These are phyloP conservation scores for Babjeviella inositovora DNA, from an alignment of 805 yeast genomes.

Conservation along the genomic window DNA sequence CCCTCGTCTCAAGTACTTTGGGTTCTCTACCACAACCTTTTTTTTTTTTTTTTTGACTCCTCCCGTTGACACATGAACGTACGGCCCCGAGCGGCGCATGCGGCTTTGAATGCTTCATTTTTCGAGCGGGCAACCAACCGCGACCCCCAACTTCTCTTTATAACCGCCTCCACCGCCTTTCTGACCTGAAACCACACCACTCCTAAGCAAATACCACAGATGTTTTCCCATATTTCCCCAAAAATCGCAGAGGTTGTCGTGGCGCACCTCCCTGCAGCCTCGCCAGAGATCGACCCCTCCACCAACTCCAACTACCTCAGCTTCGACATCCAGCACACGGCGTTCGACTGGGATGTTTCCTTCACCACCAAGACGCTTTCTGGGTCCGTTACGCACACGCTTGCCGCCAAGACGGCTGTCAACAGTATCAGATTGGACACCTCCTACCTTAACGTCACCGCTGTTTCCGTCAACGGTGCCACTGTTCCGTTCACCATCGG, in stretches of 20 bases:
- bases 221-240: constrained; percentile 3
- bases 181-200: too few species aligned
- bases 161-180: too few species aligned
- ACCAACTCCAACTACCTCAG: constrained; percentile 57
- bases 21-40: too few species aligned
- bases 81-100: too few species aligned
- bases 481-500: constrained; percentile 14
- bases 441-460: constrained; percentile 34
- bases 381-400: constrained; percentile 37
- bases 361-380: constrained; percentile 33
- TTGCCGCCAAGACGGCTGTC: constrained; percentile 14
- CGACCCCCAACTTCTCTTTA: too few species aligned
- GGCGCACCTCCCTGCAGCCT: constrained; percentile 15
- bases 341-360: constrained; percentile 31
- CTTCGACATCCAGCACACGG: constrained; percentile 35
- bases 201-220: too few species aligned
- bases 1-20: too few species aligned
- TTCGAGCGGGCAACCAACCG: too few species aligned
- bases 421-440: constrained; percentile 46
- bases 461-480: constrained; percentile 24
- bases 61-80: too few species aligned
- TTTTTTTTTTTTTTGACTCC: too few species aligned
- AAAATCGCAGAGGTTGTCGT: constrained; percentile 6
- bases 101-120: too few species aligned
- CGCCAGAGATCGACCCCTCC: constrained; percentile 57